Percentiles rank a stretch among this genome's conserved stretches.
Evolutionary conservation across 1,284 basidiomycete species (phyloP).

Genomic region (Kwoniella shivajii): DNA sequence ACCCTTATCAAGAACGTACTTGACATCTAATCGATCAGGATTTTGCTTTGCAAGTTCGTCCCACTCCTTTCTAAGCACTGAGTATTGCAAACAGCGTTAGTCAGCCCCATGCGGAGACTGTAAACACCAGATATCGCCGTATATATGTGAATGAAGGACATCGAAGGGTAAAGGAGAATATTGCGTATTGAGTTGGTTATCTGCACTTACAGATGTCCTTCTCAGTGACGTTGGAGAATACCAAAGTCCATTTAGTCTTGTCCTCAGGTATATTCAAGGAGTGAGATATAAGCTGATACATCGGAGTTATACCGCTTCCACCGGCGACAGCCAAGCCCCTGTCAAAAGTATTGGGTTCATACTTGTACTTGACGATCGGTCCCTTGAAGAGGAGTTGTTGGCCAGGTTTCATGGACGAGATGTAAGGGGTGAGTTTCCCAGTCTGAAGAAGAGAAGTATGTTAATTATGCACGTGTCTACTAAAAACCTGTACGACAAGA

Average conservation of each 20-base stretch:
- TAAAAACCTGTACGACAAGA: not conserved
- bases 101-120: not conserved
- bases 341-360: constrained; percentile 82
- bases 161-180: too few relatives aligned
- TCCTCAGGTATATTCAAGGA: constrained; percentile 71
- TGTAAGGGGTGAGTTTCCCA: constrained; percentile 79
- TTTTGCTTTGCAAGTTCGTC: constrained; percentile 71
- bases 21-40: constrained; percentile 69
- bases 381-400: constrained; percentile 87
- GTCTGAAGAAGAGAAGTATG: constrained; percentile 50
- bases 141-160: not conserved
- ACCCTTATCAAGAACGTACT: constrained; percentile 85
- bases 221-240: constrained; percentile 90
- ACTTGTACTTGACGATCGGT: constrained; percentile 79
- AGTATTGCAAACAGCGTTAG: not conserved
- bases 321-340: constrained; percentile 87
- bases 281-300: constrained; percentile 66
- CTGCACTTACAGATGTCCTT: constrained; percentile 68
- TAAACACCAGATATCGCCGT: not conserved
- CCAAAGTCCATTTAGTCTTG: constrained; percentile 91
- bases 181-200: not conserved
- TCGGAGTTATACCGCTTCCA: constrained; percentile 57
- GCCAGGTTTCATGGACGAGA: constrained; percentile 72
- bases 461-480: not conserved
- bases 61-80: constrained; percentile 74